Conservation (phyloP, 495 filamentous ascomycete species). For the Podospora pseudocomata region DNA sequence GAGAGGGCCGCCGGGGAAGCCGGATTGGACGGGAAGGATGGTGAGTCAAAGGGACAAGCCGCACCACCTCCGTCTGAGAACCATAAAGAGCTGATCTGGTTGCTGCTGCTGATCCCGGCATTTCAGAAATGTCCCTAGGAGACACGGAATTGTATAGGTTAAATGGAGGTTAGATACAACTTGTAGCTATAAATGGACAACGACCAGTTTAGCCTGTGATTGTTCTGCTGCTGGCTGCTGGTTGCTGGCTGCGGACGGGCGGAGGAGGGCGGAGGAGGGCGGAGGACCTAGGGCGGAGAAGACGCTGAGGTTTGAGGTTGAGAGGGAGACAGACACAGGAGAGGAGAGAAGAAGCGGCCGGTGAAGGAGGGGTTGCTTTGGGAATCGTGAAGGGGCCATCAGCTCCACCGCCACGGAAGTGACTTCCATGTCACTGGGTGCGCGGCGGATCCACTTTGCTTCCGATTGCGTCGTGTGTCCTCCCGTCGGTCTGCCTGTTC, state of each 20-base stretch:
- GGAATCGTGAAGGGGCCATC: not conserved
- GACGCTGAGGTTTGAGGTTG: not conserved
- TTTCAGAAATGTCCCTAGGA: too few relatives aligned
- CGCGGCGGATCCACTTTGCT: slow-evolving; percentile 11
- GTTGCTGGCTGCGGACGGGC: not conserved
- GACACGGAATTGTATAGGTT: not conserved
- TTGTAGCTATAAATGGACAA: not conserved
- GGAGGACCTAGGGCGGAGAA: not conserved
- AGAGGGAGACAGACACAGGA: not conserved
- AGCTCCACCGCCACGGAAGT: slow-evolving; percentile 14
- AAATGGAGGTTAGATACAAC: not conserved
- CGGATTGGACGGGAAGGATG: slow-evolving; percentile 2
- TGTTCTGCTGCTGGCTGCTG: not conserved
- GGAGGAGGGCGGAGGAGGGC: not conserved
- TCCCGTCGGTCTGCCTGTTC: not conserved
- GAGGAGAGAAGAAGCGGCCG: not conserved
- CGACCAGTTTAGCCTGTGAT: not conserved
- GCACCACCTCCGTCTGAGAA: not conserved
- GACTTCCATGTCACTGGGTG: slow-evolving; percentile 1
- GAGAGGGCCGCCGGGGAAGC: not conserved
- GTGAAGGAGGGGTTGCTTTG: not conserved
- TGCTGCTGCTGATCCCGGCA: too few relatives aligned
- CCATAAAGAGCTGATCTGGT: not conserved
- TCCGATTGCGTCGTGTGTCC: slow-evolving; percentile 13
- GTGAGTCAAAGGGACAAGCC: not conserved